A percentile compares a stretch with the other conserved stretches of the same genome.
Evolutionary conservation across 192 early-diverging fungal genomes (phyloP).

Genomic region (Kappamyces sp.): DNA sequence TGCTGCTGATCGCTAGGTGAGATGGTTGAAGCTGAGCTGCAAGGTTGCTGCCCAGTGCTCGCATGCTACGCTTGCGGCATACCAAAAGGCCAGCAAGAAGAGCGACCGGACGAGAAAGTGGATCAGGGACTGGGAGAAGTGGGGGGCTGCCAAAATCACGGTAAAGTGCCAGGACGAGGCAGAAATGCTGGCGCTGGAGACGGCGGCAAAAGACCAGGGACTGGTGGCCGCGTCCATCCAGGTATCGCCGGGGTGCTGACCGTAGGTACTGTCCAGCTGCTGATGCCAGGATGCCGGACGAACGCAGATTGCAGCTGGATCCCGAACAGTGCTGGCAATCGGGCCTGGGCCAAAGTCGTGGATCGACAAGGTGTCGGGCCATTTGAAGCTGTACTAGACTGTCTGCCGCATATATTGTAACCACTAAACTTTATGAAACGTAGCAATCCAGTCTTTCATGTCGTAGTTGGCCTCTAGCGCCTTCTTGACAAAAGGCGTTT

Average conservation of each 20-base stretch:
- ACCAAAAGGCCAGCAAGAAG: constrained; percentile 30
- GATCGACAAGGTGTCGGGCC: constrained; percentile 47
- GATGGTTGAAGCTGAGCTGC: not conserved
- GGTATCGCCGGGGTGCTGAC: too few species aligned
- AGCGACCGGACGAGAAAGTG: constrained; percentile 26
- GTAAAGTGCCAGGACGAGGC: constrained; percentile 71
- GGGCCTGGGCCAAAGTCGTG: constrained; percentile 63
- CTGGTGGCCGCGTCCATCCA: constrained; percentile 28
- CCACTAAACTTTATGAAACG: not conserved
- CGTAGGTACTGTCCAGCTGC: constrained; percentile 29
- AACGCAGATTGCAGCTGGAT: constrained; percentile 87
- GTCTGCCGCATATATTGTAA: not conserved
- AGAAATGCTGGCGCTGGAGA: constrained; percentile 65
- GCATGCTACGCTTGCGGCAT: constrained; percentile 75
- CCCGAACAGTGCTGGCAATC: constrained; percentile 85
- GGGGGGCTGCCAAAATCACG: constrained; percentile 81
- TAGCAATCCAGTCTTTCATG: constrained; percentile 12
- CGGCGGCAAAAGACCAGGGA: constrained; percentile 47
- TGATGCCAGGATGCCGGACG: constrained; percentile 87
- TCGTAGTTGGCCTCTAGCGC: not conserved
- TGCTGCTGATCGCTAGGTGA: constrained; percentile 1
- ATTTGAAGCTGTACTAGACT: constrained; percentile 43
- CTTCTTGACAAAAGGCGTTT: constrained; percentile 12
- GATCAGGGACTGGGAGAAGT: constrained; percentile 62
- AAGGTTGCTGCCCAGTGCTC: constrained; percentile 54